phyloP scores from a whole-genome alignment of 2,329 filamentous ascomycete genomes.

The Penicillium sp. region DNA sequence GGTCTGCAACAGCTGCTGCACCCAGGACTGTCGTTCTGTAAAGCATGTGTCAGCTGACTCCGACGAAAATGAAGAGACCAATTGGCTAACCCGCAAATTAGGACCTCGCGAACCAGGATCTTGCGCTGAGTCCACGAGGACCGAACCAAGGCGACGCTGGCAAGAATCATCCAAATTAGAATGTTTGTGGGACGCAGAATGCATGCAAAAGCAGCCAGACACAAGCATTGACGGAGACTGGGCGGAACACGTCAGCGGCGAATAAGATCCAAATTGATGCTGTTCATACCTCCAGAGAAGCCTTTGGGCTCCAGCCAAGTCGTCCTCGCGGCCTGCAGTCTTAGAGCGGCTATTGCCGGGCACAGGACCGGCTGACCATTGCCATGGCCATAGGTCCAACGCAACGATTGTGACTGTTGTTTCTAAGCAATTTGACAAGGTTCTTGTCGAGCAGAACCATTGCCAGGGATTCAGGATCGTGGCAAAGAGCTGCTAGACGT shows the following conservation, averaged over 20 bases:
- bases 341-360: slow-evolving; percentile 28
- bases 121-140: slow-evolving; percentile 41
- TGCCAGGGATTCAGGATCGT: slow-evolving; percentile 81
- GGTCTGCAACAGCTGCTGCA: slow-evolving; percentile 63
- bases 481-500: slow-evolving; percentile 57
- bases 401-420: slow-evolving; percentile 78
- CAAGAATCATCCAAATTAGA: slow-evolving; percentile 72
- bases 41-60: slow-evolving; percentile 8
- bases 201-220: slow-evolving; percentile 73
- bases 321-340: slow-evolving; percentile 8
- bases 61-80: neutral
- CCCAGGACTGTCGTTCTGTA: slow-evolving; percentile 53
- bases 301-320: slow-evolving; percentile 9
- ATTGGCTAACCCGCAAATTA: slow-evolving; percentile 51
- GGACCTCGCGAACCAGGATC: slow-evolving; percentile 56
- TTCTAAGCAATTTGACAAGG: slow-evolving; percentile 90
- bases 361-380: slow-evolving; percentile 49
- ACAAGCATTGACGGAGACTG: slow-evolving; percentile 59
- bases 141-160: slow-evolving; percentile 49
- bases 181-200: slow-evolving; percentile 84
- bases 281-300: slow-evolving; percentile 24
- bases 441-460: slow-evolving; percentile 90
- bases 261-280: slow-evolving; percentile 1
- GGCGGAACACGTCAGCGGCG: slow-evolving; percentile 8
- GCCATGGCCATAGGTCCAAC: slow-evolving; percentile 82